These are phyloP conservation scores for Plantago coronopus DNA, from an alignment of 305 asterid species.

Conservation along the genomic window DNA sequence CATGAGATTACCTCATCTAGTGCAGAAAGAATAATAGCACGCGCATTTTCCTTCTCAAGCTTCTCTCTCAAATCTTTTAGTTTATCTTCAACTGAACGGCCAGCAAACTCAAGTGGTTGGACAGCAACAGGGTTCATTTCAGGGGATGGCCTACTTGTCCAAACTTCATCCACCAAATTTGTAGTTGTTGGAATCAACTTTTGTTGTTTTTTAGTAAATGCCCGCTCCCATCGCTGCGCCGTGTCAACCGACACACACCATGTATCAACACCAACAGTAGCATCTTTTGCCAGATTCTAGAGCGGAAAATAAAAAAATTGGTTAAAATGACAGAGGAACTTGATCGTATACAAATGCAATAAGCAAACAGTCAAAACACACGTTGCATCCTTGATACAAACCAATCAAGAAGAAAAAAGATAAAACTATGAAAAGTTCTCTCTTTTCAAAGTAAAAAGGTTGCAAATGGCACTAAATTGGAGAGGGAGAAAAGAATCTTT, in stretches of 20 bases:
- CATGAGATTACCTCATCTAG: conserved; percentile 71
- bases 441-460: neutral
- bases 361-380: conserved; percentile 4
- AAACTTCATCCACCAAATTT: conserved; percentile 89
- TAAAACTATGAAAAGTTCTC: neutral
- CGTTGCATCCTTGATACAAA: conserved; percentile 13
- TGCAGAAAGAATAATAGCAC: conserved; percentile 64
- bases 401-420: conserved; percentile 3
- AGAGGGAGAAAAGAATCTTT: no score
- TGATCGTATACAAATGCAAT: conserved; percentile 13
- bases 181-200: conserved; percentile 58
- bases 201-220: conserved; percentile 69
- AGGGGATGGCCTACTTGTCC: conserved; percentile 71
- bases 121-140: conserved; percentile 63
- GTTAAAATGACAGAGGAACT: conserved; percentile 18
- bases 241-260: conserved; percentile 95
- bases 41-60: conserved; percentile 60
- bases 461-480: no score
- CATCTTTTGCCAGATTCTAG: conserved; percentile 72
- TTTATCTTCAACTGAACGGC: conserved; percentile 76
- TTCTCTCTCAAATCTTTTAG: conserved; percentile 75
- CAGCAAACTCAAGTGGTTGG: conserved; percentile 79
- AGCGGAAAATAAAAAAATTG: conserved; percentile 22
- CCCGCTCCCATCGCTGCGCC: conserved; percentile 77
- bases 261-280: conserved; percentile 81